Evolutionary conservation across 768 basidiomycete genomes (phyloP), one percentile per base, ranked within the genome.

Genomic region (Leccinum boreale): DNA sequence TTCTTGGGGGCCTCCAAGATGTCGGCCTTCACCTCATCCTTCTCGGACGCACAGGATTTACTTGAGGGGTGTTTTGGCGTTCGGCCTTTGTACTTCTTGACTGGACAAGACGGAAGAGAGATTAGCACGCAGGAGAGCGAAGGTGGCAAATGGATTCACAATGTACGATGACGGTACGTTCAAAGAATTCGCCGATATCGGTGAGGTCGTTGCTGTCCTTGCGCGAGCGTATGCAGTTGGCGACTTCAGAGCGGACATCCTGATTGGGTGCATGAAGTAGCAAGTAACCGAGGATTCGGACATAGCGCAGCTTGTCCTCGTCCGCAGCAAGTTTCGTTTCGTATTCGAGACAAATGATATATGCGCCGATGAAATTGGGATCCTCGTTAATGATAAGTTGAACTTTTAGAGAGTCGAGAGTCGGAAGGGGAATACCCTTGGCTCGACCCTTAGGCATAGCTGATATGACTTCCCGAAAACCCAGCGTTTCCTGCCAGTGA

Each of bases 41-140:
- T 35, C 14, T 26, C 48, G 5, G 2, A 26, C 15, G 65, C 61
- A 19, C 67, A 70, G 3, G 65, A 67, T 2, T 64, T 24, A 11
- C 63, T 51, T 28, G 61, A 17, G 61, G 65, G 36, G 49, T 59
- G 56, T 7, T 50, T 21, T 5, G 70, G 70, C 1, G 66, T 74
- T 46, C 57, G 56, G 23, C 61, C 60, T 49, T 55, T 65, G 46
- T 17, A 51, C 24, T 42, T 59, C 29, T 50, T 62, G 17, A 68
- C 65, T 66, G 33, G 19, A 44, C 42, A 19, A 19, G n/a, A 19
- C 42, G 2, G n/a, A 36, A 31, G 24, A n/a, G 19, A 23, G 17
- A 14, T 53, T 15, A 14, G n/a, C 8, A 35, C 42, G 26, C 29
- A n/a, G 4, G 23, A 42, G 5, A 47, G 15, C 28, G 50, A 50